Conservation (phyloP, 2,329 filamentous ascomycete species). For the Penicillium olsonii region DNA sequence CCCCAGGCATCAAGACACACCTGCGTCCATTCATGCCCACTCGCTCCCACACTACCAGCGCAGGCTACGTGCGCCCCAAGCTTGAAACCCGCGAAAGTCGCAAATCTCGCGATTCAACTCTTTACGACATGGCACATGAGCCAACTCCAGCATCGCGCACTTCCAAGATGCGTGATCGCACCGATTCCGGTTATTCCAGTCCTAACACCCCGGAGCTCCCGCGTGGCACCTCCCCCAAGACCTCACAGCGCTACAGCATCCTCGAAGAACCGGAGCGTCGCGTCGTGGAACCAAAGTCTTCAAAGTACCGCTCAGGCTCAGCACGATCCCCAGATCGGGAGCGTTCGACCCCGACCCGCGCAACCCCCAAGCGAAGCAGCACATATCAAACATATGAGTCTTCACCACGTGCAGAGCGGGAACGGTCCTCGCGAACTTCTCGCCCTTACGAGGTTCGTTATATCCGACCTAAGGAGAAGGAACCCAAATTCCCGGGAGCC, state of each 20-base stretch:
- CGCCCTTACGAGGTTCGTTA: constrained; percentile 28
- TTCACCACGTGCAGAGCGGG: constrained; percentile 25
- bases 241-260: constrained; percentile 36
- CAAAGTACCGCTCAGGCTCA: constrained; percentile 30
- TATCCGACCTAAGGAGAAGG: constrained; percentile 23
- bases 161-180: constrained; percentile 40
- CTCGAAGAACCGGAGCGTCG: constrained; percentile 30
- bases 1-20: constrained; percentile 32
- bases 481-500: constrained; percentile 32
- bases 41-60: constrained; percentile 33
- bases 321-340: constrained; percentile 32
- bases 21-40: constrained; percentile 32
- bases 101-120: constrained; percentile 24
- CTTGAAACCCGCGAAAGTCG: constrained; percentile 28
- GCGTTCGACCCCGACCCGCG: constrained; percentile 19
- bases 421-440: constrained; percentile 22
- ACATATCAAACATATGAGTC: constrained; percentile 32
- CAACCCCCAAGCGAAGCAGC: constrained; percentile 30
- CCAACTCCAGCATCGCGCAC: constrained; percentile 30
- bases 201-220: constrained; percentile 44
- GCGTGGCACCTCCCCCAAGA: constrained; percentile 36
- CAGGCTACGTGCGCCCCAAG: constrained; percentile 30
- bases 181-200: constrained; percentile 50
- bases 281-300: constrained; percentile 28
- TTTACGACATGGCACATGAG: constrained; percentile 31